phyloP scores from a whole-genome alignment of 2,329 filamentous ascomycete species.

The Cladophialophora yegresii region DNA sequence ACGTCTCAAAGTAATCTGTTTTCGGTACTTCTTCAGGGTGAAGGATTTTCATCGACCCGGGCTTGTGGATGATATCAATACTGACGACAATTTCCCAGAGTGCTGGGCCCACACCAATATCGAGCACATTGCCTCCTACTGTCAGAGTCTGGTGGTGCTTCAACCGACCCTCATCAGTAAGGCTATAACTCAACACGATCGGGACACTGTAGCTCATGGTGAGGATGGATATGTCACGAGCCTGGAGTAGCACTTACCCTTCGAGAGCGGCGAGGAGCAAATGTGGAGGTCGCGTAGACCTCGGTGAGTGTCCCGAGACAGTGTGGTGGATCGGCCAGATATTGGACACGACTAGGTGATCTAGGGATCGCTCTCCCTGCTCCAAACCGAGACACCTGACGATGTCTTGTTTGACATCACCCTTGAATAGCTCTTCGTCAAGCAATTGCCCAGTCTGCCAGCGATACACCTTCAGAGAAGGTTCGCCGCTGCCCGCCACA shows the following conservation, averaged over 20 bases:
- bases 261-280: constrained; percentile 56
- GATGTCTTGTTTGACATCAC: constrained; percentile 32
- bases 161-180: constrained; percentile 55
- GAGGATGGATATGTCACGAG: background rate
- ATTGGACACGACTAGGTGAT: constrained; percentile 43
- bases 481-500: constrained; percentile 84
- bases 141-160: constrained; percentile 54
- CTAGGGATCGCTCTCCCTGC: constrained; percentile 31
- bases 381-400: constrained; percentile 14
- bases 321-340: constrained; percentile 37
- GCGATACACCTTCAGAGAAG: constrained; percentile 76
- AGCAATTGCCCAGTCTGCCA: constrained; percentile 65
- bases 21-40: constrained; percentile 18
- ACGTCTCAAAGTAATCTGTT: constrained; percentile 24
- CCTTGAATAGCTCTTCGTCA: constrained; percentile 56
- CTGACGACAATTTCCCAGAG: constrained; percentile 50
- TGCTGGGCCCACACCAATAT: constrained; percentile 47
- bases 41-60: constrained; percentile 44
- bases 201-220: background rate
- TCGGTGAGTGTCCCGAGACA: constrained; percentile 25
- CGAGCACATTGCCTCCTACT: constrained; percentile 67
- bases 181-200: constrained; percentile 43
- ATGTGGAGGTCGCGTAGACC: constrained; percentile 18
- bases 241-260: constrained; percentile 52
- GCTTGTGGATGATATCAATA: constrained; percentile 54